Percentiles rank a stretch among this genome's conserved stretches.
phyloP scores from a whole-genome alignment of 2,329 filamentous ascomycete species.

The Fusarium beomiforme region DNA sequence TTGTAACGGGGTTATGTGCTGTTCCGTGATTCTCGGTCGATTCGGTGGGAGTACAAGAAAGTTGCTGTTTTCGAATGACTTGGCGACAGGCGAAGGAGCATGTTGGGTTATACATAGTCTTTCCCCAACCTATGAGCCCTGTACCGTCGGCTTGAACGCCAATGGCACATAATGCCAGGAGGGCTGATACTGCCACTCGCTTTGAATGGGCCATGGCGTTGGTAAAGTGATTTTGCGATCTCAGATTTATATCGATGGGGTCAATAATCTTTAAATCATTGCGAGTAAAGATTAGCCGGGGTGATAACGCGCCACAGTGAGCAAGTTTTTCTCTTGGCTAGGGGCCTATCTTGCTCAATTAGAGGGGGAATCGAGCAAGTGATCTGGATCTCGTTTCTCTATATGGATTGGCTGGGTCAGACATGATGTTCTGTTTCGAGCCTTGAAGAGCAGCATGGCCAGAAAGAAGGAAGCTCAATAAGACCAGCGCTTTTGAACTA shows the following conservation, averaged over 20 bases:
- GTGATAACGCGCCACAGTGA: background rate
- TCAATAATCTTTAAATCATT: background rate
- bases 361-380: background rate
- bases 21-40: constrained; percentile 34
- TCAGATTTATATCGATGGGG: background rate
- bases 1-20: constrained; percentile 34
- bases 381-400: background rate
- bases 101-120: constrained; percentile 46
- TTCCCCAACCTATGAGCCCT: constrained; percentile 50
- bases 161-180: background rate
- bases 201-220: background rate
- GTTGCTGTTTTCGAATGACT: constrained; percentile 39
- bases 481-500: background rate
- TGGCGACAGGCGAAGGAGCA: constrained; percentile 50
- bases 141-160: constrained; percentile 26
- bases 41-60: constrained; percentile 46
- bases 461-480: background rate
- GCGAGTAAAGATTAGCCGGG: background rate
- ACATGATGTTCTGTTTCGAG: background rate
- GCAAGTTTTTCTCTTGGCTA: background rate
- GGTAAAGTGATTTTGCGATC: background rate
- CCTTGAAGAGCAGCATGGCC: background rate
- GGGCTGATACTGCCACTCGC: background rate
- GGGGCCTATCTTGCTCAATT: background rate
- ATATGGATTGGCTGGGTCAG: background rate